Evolutionary conservation across 2,329 filamentous ascomycete genomes (phyloP), one percentile per base, ranked within the genome.

Genomic region (Dryadomyces sulphureus): DNA sequence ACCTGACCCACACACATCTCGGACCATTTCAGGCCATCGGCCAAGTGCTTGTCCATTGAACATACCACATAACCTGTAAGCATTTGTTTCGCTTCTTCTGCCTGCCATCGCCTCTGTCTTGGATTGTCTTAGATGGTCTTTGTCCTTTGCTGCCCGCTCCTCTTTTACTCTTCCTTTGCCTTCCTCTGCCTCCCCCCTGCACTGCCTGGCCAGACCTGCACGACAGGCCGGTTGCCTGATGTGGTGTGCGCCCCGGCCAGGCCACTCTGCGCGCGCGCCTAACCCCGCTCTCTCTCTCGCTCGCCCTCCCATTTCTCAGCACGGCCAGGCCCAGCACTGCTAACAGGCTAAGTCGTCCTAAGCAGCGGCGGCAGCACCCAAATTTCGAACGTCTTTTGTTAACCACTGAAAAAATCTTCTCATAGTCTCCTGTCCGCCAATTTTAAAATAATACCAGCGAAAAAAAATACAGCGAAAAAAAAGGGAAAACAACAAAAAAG

Each of bases 261-360:
- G 30, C 32, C 42, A 25, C 14, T 6, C 38, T 12, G 24, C 17
- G n/a, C 35, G 11, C 11, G 35, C 20, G 43, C 43, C 35, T 45
- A 47, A 50, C 50, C 50, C 50, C 50, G 50, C 50, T 52, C 45
- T n/a, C n/a, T n/a, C n/a, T n/a, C n/a, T n/a, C n/a, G n/a, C n/a
- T n/a, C n/a, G n/a, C n/a, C n/a, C n/a, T 51, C 43, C 19, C 45
- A 42, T 30, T 14, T 30, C 27, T 17, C 34, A 22, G 25, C 40
- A 41, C 16, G 12, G 25, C 22, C 43, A 25, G 19, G 27, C 16
- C 27, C n/a, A 25, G 12, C 32, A n/a, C 44, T 50, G 38, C 47
- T 49, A 46, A 48, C 45, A 46, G 30, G n/a, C 38, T 42, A 43
- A n/a, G 43, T 44, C 47, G 48, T 45, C 44, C 43, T 45, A 14